Percentiles rank a stretch among this genome's conserved stretches.
phyloP scores from a whole-genome alignment of 2,329 filamentous ascomycete genomes.

The Fusarium compactum region DNA sequence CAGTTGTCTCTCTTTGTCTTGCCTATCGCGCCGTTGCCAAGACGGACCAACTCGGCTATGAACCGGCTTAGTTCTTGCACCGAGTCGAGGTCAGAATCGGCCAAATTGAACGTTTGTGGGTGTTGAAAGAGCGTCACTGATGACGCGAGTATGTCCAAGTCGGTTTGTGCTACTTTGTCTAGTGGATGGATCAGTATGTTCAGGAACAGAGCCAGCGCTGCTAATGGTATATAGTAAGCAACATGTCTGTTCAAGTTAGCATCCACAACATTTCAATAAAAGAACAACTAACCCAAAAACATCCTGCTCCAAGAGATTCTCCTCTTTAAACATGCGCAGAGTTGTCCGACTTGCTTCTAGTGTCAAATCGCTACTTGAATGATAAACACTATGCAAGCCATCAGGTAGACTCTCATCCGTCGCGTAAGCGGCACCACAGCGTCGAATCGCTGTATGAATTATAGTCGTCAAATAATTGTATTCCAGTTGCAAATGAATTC shows the following conservation, averaged over 20 bases:
- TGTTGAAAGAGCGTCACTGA: background rate
- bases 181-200: conserved; percentile 1
- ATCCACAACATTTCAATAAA: accelerated
- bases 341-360: background rate
- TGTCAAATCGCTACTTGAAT: conserved; percentile 11
- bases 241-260: background rate
- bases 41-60: background rate
- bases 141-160: background rate
- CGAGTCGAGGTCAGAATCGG: background rate
- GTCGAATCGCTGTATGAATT: background rate
- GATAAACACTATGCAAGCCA: conserved; percentile 1
- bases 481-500: background rate
- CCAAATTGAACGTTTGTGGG: background rate
- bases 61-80: background rate
- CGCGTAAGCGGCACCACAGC: background rate
- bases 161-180: background rate
- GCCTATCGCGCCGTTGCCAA: background rate
- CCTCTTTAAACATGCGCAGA: background rate
- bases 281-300: background rate
- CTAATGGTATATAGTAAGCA: background rate
- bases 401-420: background rate
- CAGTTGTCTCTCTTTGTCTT: background rate
- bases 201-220: background rate
- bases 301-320: background rate
- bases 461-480: background rate